Evolutionary conservation across 2,329 filamentous ascomycete genomes (phyloP), one percentile per base, ranked within the genome.

Genomic region (Nothophaeocryptopus gaeumannii): DNA sequence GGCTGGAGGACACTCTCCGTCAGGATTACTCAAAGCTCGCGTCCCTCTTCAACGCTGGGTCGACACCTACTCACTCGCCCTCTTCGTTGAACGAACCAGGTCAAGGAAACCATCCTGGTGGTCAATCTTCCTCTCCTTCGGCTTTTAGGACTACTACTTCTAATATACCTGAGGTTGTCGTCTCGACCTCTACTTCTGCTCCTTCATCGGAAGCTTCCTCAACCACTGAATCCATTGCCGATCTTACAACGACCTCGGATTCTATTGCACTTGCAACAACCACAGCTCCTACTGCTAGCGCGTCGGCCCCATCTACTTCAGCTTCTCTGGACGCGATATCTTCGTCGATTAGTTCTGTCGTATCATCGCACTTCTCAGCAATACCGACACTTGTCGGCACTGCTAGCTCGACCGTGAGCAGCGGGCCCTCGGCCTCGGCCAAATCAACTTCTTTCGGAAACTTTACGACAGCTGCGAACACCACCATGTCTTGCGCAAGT

Each of bases 1-100:
- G 51, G 51, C 51, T 58, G 43, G 51, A 58, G 30, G 40, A 50
- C 8, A 49, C 51, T 43, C 48, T 58, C 35, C 53, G 50, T 15
- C 37, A 52, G 38, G 51, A 47, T 26, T 54, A 50, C 38, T 50
- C 48, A 15, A 34, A 44, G 32, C 49, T 56, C 33, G 51, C 53
- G 14, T 41, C 32, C 32, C 45, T 58, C 37, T 54, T 53, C 43
- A 54, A 54, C 40, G 47, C 33, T 14, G 45, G 52, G 32, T 20
- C 50, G 12, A 12, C 38, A 31, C 12, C 43, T 32, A 48, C 49
- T 42, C 31, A 46, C 29, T 48, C 32, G 37, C 44, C 55, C 48
- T 51, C 52, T 36, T 29, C 39, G 42, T 31, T 15, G 48, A 30
- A 42, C 42, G 29, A 14, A 44, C 44, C 46, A 39, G 42, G 37